Percentiles rank a stretch among this genome's conserved stretches.
Evolutionary conservation across 2,329 filamentous ascomycete genomes (phyloP).

Genomic region (Dendryphion nanum): DNA sequence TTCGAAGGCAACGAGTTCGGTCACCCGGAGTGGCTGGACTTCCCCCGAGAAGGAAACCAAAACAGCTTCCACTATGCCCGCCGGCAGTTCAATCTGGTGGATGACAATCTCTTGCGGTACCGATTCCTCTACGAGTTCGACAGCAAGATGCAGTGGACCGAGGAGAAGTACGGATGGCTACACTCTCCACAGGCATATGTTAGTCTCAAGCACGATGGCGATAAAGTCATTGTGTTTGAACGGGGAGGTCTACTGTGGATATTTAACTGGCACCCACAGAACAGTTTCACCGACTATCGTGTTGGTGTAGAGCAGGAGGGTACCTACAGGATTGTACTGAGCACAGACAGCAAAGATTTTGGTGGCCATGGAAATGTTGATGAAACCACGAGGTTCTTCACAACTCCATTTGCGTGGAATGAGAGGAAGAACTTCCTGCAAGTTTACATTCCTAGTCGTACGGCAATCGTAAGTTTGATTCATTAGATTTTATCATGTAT

Average conservation of each 20-base stretch:
- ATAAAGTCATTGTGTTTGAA: conserved; percentile 97
- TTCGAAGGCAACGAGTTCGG: conserved; percentile 99
- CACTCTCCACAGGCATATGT: conserved; percentile 83
- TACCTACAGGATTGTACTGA: conserved; percentile 83
- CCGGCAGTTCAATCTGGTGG: conserved; percentile 87
- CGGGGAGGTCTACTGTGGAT: conserved; percentile 85
- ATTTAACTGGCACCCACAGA: conserved; percentile 89
- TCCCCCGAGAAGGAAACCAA: conserved; percentile 86
- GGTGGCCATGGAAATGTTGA: conserved; percentile 79
- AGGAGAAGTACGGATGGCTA: conserved; percentile 90
- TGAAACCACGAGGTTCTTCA: conserved; percentile 84
- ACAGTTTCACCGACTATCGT: conserved; percentile 88
- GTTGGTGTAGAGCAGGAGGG: conserved; percentile 83
- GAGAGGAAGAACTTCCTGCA: conserved; percentile 85
- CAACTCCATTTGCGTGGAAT: conserved; percentile 88
- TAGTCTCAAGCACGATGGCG: conserved; percentile 86
- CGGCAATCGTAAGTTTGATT: conserved; percentile 66
- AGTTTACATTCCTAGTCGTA: conserved; percentile 82
- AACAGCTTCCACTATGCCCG: conserved; percentile 95
- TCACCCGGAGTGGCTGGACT: conserved; percentile 98
- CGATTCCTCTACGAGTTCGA: conserved; percentile 93
- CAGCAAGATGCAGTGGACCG: conserved; percentile 81
- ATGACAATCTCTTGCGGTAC: conserved; percentile 84
- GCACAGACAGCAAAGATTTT: conserved; percentile 73
- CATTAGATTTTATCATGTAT: background rate